Evolutionary conservation across 768 basidiomycete genomes (phyloP).

Genomic region (Leucosporidium yakuticum): DNA sequence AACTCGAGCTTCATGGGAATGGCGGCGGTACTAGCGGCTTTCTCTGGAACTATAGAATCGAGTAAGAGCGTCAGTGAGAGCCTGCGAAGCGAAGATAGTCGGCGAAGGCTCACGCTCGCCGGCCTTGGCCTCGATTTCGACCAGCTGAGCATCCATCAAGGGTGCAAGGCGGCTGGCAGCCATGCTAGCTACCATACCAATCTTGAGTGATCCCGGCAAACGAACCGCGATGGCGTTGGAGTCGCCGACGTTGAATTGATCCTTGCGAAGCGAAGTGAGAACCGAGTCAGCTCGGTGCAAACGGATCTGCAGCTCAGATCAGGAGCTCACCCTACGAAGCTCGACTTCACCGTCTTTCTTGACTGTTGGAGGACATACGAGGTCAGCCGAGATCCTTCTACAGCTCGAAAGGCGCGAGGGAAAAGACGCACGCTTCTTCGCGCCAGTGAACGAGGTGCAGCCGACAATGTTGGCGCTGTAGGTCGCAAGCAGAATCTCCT

Average conservation of each 20-base stretch:
- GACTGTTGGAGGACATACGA: neutral
- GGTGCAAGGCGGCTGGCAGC: neutral
- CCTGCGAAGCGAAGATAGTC: no score
- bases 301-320: neutral
- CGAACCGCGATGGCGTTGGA: slow-evolving; percentile 31
- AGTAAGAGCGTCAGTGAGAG: neutral
- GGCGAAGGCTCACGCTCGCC: neutral
- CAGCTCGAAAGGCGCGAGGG: no score
- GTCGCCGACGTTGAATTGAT: slow-evolving; percentile 28
- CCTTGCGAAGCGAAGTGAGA: slow-evolving; percentile 7
- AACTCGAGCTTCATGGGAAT: slow-evolving; percentile 17
- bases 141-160: neutral
- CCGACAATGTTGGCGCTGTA: slow-evolving; percentile 29
- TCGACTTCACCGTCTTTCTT: slow-evolving; percentile 17
- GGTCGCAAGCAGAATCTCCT: slow-evolving; percentile 19
- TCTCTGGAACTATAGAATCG: slow-evolving; percentile 5
- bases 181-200: slow-evolving; percentile 8
- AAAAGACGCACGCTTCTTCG: slow-evolving; percentile 14
- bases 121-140: neutral
- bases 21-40: neutral
- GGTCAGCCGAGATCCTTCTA: neutral
- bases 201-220: slow-evolving; percentile 6
- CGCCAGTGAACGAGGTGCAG: slow-evolving; percentile 20
- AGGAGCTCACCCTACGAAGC: slow-evolving; percentile 13
- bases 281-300: neutral